Evolutionary conservation across 306 rosid species (phyloP).

Genomic region (Senna siamea): DNA sequence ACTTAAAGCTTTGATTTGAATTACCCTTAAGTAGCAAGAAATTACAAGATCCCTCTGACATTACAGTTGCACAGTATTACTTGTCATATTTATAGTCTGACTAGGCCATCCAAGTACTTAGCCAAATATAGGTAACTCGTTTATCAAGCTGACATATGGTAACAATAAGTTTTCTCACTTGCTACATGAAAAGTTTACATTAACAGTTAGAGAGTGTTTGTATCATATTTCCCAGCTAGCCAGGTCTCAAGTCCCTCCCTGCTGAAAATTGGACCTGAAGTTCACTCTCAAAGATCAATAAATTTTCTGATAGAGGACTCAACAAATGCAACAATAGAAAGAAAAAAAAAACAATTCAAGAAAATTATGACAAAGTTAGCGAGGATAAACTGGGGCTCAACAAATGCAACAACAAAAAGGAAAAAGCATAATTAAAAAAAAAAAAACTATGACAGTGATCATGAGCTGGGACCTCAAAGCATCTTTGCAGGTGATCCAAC

Average conservation of each 20-base stretch:
- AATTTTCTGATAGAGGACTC: slow-evolving; percentile 4
- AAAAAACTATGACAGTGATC: slow-evolving; percentile 1
- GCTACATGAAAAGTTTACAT: slow-evolving; percentile 28
- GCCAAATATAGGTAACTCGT: not conserved
- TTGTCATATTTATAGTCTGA: not conserved
- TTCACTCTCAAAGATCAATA: slow-evolving; percentile 38
- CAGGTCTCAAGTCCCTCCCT: slow-evolving; percentile 96
- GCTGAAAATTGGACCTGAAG: slow-evolving; percentile 97
- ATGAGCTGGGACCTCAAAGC: slow-evolving; percentile 78
- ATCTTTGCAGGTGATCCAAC: slow-evolving; percentile 87
- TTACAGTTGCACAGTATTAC: not conserved
- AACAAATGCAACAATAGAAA: not conserved
- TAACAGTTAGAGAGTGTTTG: slow-evolving; percentile 93
- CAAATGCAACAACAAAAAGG: no score
- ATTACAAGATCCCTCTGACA: not conserved
- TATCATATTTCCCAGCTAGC: slow-evolving; percentile 88
- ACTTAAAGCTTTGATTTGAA: not conserved
- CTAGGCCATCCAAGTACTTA: not conserved
- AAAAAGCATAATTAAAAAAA: not conserved
- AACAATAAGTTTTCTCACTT: not conserved
- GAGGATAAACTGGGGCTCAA: slow-evolving; percentile 43
- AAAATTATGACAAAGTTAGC: not conserved
- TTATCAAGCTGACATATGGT: slow-evolving; percentile 15
- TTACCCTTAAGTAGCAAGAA: not conserved
- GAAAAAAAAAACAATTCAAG: not conserved